Evolutionary conservation across 2,329 filamentous ascomycete genomes (phyloP).

Genomic region (Alternaria angustiovoidea): DNA sequence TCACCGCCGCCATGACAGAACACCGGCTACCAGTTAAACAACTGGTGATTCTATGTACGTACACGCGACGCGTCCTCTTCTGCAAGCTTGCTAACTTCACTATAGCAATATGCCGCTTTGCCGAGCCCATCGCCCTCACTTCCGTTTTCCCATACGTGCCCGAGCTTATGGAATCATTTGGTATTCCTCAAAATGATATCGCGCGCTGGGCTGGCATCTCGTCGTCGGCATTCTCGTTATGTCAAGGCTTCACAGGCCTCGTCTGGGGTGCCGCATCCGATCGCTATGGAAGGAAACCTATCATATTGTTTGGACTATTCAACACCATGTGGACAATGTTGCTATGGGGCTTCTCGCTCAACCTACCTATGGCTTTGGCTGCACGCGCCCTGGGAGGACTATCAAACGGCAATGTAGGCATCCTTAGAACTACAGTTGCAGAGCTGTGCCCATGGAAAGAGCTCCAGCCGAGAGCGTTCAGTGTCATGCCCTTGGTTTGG

Average conservation of each 20-base stretch:
- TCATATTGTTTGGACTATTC: conserved; percentile 76
- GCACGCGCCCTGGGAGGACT: conserved; percentile 81
- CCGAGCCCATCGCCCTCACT: conserved; percentile 90
- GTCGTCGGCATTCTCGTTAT: conserved; percentile 80
- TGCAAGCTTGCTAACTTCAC: conserved; percentile 13
- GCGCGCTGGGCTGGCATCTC: conserved; percentile 83
- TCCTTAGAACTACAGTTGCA: conserved; percentile 89
- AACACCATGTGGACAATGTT: conserved; percentile 84
- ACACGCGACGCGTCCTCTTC: neutral
- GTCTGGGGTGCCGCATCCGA: conserved; percentile 88
- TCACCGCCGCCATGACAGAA: conserved; percentile 44
- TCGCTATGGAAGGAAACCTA: conserved; percentile 82
- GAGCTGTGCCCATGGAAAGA: conserved; percentile 89
- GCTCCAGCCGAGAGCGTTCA: conserved; percentile 88
- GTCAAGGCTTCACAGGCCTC: conserved; percentile 83
- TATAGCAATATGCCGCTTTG: conserved; percentile 88
- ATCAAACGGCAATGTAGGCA: conserved; percentile 85
- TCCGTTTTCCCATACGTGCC: conserved; percentile 94
- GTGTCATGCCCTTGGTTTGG: conserved; percentile 92
- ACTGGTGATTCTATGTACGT: conserved; percentile 50
- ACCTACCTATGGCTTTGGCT: conserved; percentile 78
- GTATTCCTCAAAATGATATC: conserved; percentile 51
- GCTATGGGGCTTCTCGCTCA: conserved; percentile 83
- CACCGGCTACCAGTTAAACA: conserved; percentile 51
- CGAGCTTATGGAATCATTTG: conserved; percentile 58